Base-by-base conservation (phyloP, 1,284 basidiomycete genomes). In the Takashimella tepidaria region DNA sequence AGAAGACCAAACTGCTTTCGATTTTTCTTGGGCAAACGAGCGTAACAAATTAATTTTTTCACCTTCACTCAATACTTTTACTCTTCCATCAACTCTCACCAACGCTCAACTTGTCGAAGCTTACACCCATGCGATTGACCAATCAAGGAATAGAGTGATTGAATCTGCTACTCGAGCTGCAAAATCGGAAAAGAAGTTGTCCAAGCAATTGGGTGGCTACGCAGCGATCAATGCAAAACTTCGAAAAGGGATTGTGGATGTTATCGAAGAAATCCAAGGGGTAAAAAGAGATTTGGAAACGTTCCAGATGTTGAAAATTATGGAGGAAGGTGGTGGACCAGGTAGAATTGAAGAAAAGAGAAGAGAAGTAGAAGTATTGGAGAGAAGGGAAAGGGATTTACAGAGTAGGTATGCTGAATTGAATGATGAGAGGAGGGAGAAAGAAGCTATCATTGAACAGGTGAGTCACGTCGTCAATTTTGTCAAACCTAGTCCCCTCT, bases 101-200 rank as follows among this genome's bases (percentile, higher is more conserved):
- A 63, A 76, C 1, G 81, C 83, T 27, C 80, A 82, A 45, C 82
- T 87, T 5, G 76, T 85, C 26, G 80, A 80, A 1, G 90, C 89
- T 0, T 86, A 88, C 64, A 70, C 77, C 0, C 69, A 79, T 5
- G 76, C 86, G 47, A 78, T 98, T 50, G 79, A 83, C 11, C 78
- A 83, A 42, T 80, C 80, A 52, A 83, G 86, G 22, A 84, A 85
- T n/a, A 75, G 77, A 45, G 91, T 99, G 85, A 77, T 84, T n/a
- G 84, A 83, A 64, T 87, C 90, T 66, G 89, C 90, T 0, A 81
- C 79, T 46, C 88, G 87, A 66, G 87, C 89, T 0, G 76, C 83
- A 41, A 99, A 98, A 77, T 74, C 82, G 4, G 96, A 98, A 79
- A 97, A 95, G 82, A 93, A 92, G 74, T 83, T 98, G 19, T 82